A percentile compares a stretch with the other conserved stretches of the same genome.
Conservation (phyloP, 768 basidiomycete species). For the Rhodosporidiobolus odoratus region DNA sequence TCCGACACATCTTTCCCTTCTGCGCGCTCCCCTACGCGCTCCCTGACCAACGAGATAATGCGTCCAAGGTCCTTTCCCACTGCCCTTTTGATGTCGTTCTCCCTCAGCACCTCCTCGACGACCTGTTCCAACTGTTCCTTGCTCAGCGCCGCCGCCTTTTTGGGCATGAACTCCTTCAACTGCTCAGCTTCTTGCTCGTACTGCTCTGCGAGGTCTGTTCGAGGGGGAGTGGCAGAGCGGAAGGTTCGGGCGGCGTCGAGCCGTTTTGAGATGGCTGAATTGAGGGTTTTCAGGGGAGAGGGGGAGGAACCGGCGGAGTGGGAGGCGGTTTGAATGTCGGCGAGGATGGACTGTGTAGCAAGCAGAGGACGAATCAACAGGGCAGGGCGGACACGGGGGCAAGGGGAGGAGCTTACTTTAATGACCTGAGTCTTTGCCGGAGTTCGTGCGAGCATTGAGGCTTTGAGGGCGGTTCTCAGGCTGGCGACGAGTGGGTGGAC, state of each 20-base stretch:
- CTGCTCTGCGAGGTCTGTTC: constrained; percentile 25
- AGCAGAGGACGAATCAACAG: not conserved
- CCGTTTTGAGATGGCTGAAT: constrained; percentile 20
- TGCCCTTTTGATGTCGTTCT: constrained; percentile 17
- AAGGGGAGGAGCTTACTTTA: constrained; percentile 9
- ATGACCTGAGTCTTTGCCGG: not conserved
- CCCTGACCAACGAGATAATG: constrained; percentile 19
- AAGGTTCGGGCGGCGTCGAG: constrained; percentile 25
- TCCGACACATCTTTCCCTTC: constrained; percentile 23
- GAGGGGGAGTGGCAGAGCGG: constrained; percentile 11
- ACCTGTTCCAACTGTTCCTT: constrained; percentile 1
- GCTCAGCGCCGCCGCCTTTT: not conserved
- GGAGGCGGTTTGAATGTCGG: constrained; percentile 24
- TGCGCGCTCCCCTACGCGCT: constrained; percentile 9
- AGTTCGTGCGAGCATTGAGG: constrained; percentile 23
- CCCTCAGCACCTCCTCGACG: constrained; percentile 11
- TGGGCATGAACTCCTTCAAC: constrained; percentile 19
- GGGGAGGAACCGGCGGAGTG: constrained; percentile 27
- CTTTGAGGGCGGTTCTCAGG: constrained; percentile 26
- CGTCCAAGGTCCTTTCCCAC: constrained; percentile 27
- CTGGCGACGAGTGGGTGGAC: constrained; percentile 14
- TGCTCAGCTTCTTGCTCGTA: constrained; percentile 18
- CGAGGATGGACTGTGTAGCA: constrained; percentile 24
- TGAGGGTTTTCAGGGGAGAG: constrained; percentile 22
- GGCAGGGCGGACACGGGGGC: not conserved